phyloP scores from a whole-genome alignment of 179 eudicot genomes.

The Patellifolia procumbens region DNA sequence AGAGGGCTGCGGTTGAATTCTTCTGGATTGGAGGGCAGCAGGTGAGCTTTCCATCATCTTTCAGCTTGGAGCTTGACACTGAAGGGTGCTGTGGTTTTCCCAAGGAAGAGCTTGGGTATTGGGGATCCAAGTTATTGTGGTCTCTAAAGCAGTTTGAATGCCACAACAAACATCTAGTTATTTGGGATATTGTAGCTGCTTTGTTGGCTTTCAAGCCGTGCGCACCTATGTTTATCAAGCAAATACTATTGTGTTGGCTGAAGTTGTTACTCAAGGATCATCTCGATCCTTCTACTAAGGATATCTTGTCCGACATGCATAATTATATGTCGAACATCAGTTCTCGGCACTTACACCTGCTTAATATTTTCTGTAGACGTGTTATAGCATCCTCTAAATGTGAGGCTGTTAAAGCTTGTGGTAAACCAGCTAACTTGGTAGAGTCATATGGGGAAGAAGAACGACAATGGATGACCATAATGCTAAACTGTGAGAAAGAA shows the following conservation, averaged over 20 bases:
- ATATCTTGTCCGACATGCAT: slow-evolving; percentile 35
- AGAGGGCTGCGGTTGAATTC: slow-evolving; percentile 83
- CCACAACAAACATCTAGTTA: slow-evolving; percentile 51
- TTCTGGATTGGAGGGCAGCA: slow-evolving; percentile 94
- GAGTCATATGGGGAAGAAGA: slow-evolving; percentile 40
- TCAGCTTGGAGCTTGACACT: slow-evolving; percentile 34
- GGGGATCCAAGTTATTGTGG: slow-evolving; percentile 71
- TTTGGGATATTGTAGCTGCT: slow-evolving; percentile 83
- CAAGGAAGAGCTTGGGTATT: slow-evolving; percentile 49
- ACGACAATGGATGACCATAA: slow-evolving; percentile 58
- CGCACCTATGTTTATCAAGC: slow-evolving; percentile 45
- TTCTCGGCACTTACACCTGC: slow-evolving; percentile 67
- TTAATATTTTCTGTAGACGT: slow-evolving; percentile 66
- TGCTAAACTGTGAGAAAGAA: slow-evolving; percentile 59
- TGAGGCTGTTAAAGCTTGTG: slow-evolving; percentile 34
- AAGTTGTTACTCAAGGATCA: slow-evolving; percentile 32
- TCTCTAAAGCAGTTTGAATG: slow-evolving; percentile 56
- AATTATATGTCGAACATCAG: slow-evolving; percentile 43
- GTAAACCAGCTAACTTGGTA: slow-evolving; percentile 27
- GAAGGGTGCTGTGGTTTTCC: slow-evolving; percentile 51
- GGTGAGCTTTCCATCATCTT: slow-evolving; percentile 25
- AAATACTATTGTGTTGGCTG: slow-evolving; percentile 57
- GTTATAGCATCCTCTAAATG: slow-evolving; percentile 41
- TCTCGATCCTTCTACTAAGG: slow-evolving; percentile 30
- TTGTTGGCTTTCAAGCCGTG: slow-evolving; percentile 63